Percentiles rank a stretch among this genome's conserved stretches.
These are phyloP conservation scores for Calonectria pteridis DNA, from an alignment of 2,329 filamentous ascomycete genomes.

Conservation along the genomic window DNA sequence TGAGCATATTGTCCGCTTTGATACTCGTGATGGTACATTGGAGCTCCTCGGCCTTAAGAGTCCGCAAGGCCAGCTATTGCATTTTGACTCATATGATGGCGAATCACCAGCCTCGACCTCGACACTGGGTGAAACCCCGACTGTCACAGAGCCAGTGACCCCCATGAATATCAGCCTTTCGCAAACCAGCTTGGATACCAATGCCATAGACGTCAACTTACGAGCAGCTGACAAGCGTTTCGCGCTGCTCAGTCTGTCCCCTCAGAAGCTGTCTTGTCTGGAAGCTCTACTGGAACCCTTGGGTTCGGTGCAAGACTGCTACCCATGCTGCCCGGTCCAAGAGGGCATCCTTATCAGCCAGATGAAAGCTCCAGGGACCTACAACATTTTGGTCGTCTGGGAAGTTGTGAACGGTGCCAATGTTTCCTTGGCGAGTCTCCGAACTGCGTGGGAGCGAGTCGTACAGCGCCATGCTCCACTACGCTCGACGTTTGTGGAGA, in stretches of 20 bases:
- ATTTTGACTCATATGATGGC: neutral
- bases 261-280: slow-evolving; percentile 6
- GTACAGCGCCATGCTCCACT: slow-evolving; percentile 47
- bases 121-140: neutral
- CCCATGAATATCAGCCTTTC: neutral
- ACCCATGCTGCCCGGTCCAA: slow-evolving; percentile 55
- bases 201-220: neutral
- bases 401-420: slow-evolving; percentile 12
- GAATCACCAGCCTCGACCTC: neutral
- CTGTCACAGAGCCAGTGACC: neutral
- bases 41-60: neutral
- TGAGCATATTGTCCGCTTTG: neutral
- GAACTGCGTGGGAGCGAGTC: slow-evolving; percentile 33
- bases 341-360: slow-evolving; percentile 53
- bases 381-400: slow-evolving; percentile 34
- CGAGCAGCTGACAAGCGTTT: slow-evolving; percentile 8
- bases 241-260: slow-evolving; percentile 2
- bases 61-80: neutral
- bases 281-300: slow-evolving; percentile 16
- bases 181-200: slow-evolving; percentile 11
- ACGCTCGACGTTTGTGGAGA: slow-evolving; percentile 50
- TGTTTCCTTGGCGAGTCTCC: slow-evolving; percentile 21
- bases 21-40: neutral
- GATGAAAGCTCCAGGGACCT: slow-evolving; percentile 31
- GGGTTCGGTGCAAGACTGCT: slow-evolving; percentile 48